Evolutionary conservation across 805 yeast genomes (phyloP).

Genomic region (Wickerhamomyces chambardii): DNA sequence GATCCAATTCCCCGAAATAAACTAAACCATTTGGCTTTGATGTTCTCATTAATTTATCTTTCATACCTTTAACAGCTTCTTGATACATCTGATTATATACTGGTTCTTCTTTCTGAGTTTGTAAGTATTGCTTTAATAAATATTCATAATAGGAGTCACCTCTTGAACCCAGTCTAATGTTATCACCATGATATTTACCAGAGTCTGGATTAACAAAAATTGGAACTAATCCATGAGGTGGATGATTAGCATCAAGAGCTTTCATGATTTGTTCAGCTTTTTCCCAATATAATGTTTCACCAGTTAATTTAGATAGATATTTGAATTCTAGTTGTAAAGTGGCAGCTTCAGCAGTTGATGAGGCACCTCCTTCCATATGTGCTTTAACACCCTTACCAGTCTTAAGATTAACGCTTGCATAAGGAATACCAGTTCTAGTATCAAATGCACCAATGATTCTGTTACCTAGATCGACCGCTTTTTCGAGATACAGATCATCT

Average conservation of each 20-base stretch:
- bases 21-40: conserved; percentile 56
- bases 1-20: conserved; percentile 70
- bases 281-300: conserved; percentile 73
- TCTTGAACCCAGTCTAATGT: conserved; percentile 79
- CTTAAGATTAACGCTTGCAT: conserved; percentile 64
- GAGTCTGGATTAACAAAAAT: conserved; percentile 69
- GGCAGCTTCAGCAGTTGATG: conserved; percentile 85
- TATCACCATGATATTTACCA: conserved; percentile 54
- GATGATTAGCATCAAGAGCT: conserved; percentile 55
- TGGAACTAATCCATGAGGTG: conserved; percentile 74
- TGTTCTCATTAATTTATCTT: conserved; percentile 48
- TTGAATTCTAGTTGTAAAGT: conserved; percentile 85
- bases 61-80: conserved; percentile 71
- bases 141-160: conserved; percentile 95
- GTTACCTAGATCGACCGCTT: conserved; percentile 75
- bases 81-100: conserved; percentile 68
- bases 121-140: conserved; percentile 75
- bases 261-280: conserved; percentile 66
- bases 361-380: conserved; percentile 67
- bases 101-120: conserved; percentile 53
- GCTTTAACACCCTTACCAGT: conserved; percentile 51
- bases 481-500: conserved; percentile 65
- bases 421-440: conserved; percentile 63
- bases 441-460: conserved; percentile 63
- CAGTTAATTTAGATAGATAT: conserved; percentile 71